Base-by-base conservation (phyloP, 2,329 filamentous ascomycete genomes). In the Curvularia spicifera region DNA sequence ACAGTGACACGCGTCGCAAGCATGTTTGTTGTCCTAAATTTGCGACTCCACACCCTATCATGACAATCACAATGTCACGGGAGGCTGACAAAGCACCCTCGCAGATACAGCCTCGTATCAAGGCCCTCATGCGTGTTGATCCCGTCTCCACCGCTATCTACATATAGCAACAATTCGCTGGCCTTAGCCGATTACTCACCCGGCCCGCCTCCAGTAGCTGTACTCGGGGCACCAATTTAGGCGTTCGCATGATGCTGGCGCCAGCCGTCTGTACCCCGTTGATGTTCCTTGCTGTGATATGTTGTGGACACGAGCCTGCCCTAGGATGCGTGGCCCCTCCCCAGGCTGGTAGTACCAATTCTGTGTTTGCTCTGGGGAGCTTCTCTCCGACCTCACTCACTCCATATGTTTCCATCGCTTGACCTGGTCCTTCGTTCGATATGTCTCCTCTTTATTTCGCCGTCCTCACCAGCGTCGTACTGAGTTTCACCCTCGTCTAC, bases 401-500 rank as follows among this genome's bases (percentile, higher is more conserved):
- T 4, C 12, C n/a, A 20, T 20, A 33, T 47, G 44, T n/a, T 33
- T 24, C 44, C 31, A 12, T 47, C 28, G 15, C 13, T 44, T 31
- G 31, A 10, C 2, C 18, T 10, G 18, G 10, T 31, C 28, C 10
- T 28, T 33, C 29, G 10, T 31, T 33, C 44, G 12, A 20, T 10
- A 47, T 47, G 44, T 5, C 44, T 33, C 33, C 44, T 22, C 5
- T 33, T 29, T 20, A 33, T 33, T 10, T 67, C 7, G 28, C 68
- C n/a, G 59, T 60, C 39, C 59, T 56, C 57, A 48, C 69, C 29
- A 53, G 60, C 40, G 53, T 57, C 47, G 59, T 68, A 9, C 20
- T 68, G 28, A 55, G 56, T 50, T 39, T 71, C 39, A 58, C 60
- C 22, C 52, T 66, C 28, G 29, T 71, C 26, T 70, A 71, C 61